Conservation (phyloP, 2,329 filamentous ascomycete genomes). For the Cercospora zeae-maydis region DNA sequence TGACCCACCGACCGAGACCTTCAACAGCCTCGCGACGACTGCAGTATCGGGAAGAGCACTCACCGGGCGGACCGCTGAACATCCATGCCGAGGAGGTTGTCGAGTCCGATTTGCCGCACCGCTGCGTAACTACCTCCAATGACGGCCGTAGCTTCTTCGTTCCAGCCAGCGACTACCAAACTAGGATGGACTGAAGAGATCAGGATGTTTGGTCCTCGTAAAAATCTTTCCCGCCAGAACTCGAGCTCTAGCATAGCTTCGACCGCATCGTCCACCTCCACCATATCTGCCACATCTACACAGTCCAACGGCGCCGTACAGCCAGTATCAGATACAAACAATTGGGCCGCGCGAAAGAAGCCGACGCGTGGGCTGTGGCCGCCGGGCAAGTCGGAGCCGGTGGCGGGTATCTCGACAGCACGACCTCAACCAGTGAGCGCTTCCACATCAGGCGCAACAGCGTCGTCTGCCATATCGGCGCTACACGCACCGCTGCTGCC, state of each 20-base stretch:
- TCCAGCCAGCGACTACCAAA: constrained; percentile 52
- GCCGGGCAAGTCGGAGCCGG: constrained; percentile 61
- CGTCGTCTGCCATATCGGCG: constrained; percentile 60
- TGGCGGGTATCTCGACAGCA: constrained; percentile 59
- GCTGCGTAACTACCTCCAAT: constrained; percentile 39
- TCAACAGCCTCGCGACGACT: constrained; percentile 2
- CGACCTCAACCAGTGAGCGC: constrained; percentile 60
- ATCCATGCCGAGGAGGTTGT: constrained; percentile 5
- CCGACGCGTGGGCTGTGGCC: constrained; percentile 59
- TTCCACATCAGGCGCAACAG: constrained; percentile 55
- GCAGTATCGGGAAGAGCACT: not conserved
- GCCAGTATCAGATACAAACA: constrained; percentile 36
- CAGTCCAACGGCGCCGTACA: constrained; percentile 51
- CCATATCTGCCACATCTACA: constrained; percentile 56
- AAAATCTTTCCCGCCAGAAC: constrained; percentile 79
- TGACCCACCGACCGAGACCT: constrained; percentile 11
- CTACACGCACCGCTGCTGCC: constrained; percentile 62
- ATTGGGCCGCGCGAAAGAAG: constrained; percentile 51
- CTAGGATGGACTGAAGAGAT: constrained; percentile 71
- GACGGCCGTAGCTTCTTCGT: constrained; percentile 65
- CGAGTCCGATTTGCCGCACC: not conserved
- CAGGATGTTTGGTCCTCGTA: constrained; percentile 75
- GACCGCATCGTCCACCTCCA: constrained; percentile 62
- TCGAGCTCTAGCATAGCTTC: constrained; percentile 80
- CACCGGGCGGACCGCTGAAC: not conserved